phyloP scores from a whole-genome alignment of 805 yeast genomes.

The Ascoidea rubescens region DNA sequence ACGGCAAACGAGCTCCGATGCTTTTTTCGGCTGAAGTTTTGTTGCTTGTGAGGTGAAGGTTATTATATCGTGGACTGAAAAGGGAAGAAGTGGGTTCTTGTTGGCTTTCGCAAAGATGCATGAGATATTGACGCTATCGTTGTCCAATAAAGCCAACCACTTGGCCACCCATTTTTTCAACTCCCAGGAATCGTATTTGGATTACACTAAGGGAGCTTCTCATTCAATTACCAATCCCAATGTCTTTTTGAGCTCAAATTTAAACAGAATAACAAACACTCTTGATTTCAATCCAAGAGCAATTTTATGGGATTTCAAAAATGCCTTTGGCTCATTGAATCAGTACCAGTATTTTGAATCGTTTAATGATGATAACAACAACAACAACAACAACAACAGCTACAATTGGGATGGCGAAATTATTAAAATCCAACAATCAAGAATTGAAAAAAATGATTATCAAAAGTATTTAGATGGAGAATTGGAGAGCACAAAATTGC shows the following conservation, averaged over 20 bases:
- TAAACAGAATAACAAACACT: slow-evolving; percentile 24
- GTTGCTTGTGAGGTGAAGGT: too few species aligned
- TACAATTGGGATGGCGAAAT: slow-evolving; percentile 3
- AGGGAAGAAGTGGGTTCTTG: too few species aligned
- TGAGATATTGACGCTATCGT: slow-evolving; percentile 60
- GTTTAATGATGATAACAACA: slow-evolving; percentile 12
- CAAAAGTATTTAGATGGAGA: slow-evolving; percentile 44
- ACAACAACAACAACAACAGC: slow-evolving; percentile 4
- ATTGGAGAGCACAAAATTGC: slow-evolving; percentile 10
- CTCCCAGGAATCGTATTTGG: slow-evolving; percentile 55
- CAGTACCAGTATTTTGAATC: slow-evolving; percentile 31
- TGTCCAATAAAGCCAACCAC: slow-evolving; percentile 65
- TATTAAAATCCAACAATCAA: slow-evolving; percentile 20
- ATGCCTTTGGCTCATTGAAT: slow-evolving; percentile 63
- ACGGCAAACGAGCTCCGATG: too few species aligned
- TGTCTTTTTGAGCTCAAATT: slow-evolving; percentile 31
- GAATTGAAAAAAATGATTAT: slow-evolving; percentile 38
- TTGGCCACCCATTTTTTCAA: slow-evolving; percentile 73
- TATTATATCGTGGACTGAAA: too few species aligned
- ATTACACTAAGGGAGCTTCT: slow-evolving; percentile 24
- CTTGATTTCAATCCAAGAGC: slow-evolving; percentile 72
- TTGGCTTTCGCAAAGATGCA: slow-evolving; percentile 29
- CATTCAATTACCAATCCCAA: slow-evolving; percentile 20
- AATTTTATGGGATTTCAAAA: slow-evolving; percentile 63
- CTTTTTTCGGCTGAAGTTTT: too few species aligned